phyloP scores from a whole-genome alignment of 2,329 filamentous ascomycete species.

The Spiromastix sp. region DNA sequence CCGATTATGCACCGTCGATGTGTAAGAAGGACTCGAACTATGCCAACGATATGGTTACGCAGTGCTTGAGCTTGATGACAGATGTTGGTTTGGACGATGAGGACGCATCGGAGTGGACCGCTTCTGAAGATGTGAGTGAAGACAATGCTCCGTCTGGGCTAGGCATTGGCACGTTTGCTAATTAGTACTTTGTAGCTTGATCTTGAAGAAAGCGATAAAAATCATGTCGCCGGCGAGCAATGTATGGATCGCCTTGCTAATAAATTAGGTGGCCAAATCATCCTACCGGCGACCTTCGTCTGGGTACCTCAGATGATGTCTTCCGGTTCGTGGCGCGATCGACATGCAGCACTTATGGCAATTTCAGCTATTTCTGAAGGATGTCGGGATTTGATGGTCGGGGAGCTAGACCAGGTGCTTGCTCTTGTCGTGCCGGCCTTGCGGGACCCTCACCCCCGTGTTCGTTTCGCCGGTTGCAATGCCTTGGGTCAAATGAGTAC shows the following conservation, averaged over 20 bases:
- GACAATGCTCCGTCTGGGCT: too few species aligned
- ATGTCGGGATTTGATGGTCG: conserved; percentile 89
- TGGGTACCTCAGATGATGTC: conserved; percentile 98
- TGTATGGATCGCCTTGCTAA: conserved; percentile 97
- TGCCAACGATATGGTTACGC: conserved; percentile 93
- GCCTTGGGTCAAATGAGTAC: conserved; percentile 99
- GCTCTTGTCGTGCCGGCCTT: conserved; percentile 90
- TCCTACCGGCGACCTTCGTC: conserved; percentile 85
- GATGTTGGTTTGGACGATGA: conserved; percentile 92
- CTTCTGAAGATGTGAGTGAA: conserved; percentile 69
- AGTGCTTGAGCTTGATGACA: conserved; percentile 96
- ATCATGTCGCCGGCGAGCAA: conserved; percentile 95
- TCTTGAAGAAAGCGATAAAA: conserved; percentile 88
- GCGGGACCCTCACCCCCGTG: conserved; percentile 80
- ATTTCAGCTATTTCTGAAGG: conserved; percentile 98
- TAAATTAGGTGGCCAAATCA: conserved; percentile 88
- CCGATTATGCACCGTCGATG: conserved; percentile 86
- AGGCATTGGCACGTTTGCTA: too few species aligned
- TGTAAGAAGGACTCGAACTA: conserved; percentile 91
- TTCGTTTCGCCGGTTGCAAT: conserved; percentile 95
- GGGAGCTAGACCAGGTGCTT: conserved; percentile 85
- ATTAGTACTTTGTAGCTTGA: conserved; percentile 71
- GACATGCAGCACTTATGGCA: conserved; percentile 94
- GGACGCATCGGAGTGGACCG: conserved; percentile 86
- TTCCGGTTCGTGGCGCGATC: conserved; percentile 86